Evolutionary conservation across 345 rosid genomes (phyloP), one percentile per base, ranked within the genome.

Genomic region (Firmiana major): DNA sequence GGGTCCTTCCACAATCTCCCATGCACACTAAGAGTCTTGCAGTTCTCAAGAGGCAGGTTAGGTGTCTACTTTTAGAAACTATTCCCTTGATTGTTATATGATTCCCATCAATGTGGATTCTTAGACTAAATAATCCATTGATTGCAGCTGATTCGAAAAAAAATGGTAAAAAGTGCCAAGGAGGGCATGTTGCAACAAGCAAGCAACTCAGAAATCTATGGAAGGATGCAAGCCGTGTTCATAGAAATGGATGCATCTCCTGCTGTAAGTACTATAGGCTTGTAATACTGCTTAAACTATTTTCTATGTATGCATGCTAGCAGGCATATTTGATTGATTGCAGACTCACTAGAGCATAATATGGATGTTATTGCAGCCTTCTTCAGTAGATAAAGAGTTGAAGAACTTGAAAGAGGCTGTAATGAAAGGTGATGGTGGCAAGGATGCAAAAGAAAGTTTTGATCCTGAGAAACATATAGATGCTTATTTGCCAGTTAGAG

Each of bases 11-110:
- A 19, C 95, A 92, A 54, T 90, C 97, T 67, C 95, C 97, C 63
- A 90, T 92, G 95, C 97, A 94, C 84, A 92, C 98, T 6, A 93
- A 90, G 85, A 92, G 93, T 51, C 95, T 92, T 75, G 92, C 94
- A 0, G 86, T 88, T 86, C 90, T 90, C 55, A 89, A 81, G 78
- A 89, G 78, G 77, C 97, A 91, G 90, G 97, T 90, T 46, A 9
- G 81, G n/a, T 71, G 60, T 15, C 15, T 68, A n/a, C 3, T 24
- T 42, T 43, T 11, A 8, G 42, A 68, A 40, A 67, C 10, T 21
- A 42, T 65, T 73, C 38, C 31, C 38, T 75, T 42, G 19, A 63
- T 36, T 71, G 57, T 59, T 58, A 73, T 34, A 74, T 49, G 78
- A 38, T 46, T 42, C 31, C 19, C 26, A 11, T 46, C 36, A 38